Base-by-base conservation (phyloP, 192 early-diverging fungal species). In the Phycomyces blakesleeanus region DNA sequence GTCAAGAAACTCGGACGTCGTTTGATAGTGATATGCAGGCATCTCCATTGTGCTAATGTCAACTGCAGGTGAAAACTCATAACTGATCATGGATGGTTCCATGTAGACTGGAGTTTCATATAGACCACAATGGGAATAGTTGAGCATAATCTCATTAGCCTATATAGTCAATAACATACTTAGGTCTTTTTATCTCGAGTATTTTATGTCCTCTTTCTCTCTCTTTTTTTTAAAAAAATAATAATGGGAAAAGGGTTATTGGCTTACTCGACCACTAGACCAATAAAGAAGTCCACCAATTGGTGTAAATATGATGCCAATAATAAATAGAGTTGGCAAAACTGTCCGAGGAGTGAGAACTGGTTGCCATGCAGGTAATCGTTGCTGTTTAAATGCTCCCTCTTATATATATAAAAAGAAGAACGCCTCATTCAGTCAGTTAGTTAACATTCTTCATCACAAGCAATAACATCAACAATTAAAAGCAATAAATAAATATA, bases 341-440 rank as follows among this genome's bases (percentile, higher is more conserved):
- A 96, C 95, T 39, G 89, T 90, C 68, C 93, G 94, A 60, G 96
- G 95, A n/a, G 93, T 98, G 54, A 98, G 78, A 22, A 98, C 87
- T 6, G 96, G 96, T 79, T 98, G 95, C 96, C 96, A 98, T 11
- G 96, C 93, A 60, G 89, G 91, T 63, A 98, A 83, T 18, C 94
- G 89, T 72, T 98, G 96, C 76, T 98, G 96, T 79, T 92, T 95
- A 74, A 98, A 97, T 14, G 93, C 91, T 24, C 93, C 93, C 79
- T 98, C 86, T 87, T 67, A 20, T 20, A 15, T 11, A n/a, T n/a
- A n/a, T n/a, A n/a, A n/a, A n/a, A n/a, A n/a, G n/a, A n/a, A n/a
- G 29, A 22, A 50, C 15, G 20, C 16, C 38, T 57, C 5, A 63
- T 14, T 38, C 14, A 39, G 24, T 49, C n/a, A 41, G 7, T 16